phyloP scores from a whole-genome alignment of 768 basidiomycete genomes.

The Chlorophyllum brunneum region DNA sequence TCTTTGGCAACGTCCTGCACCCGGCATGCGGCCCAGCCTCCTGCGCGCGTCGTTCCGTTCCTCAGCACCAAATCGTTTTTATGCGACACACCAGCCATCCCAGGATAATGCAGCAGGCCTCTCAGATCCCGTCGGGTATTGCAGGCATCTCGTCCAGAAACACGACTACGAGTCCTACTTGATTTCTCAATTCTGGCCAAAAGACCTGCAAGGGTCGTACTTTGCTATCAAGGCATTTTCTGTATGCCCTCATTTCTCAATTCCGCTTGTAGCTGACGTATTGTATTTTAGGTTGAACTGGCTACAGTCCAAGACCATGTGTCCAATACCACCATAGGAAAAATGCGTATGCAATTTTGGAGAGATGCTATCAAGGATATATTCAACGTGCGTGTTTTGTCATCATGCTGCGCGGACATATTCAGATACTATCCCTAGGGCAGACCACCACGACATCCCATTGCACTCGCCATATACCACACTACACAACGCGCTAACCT shows the following conservation, averaged over 20 bases:
- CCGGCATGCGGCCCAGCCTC: background rate
- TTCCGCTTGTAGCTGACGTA: background rate
- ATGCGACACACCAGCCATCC: background rate
- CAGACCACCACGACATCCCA: conserved; percentile 75
- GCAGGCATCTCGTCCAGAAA: conserved; percentile 66
- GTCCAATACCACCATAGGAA: conserved; percentile 70
- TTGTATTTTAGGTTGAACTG: conserved; percentile 59
- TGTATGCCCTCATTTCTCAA: conserved; percentile 42
- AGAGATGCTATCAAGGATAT: conserved; percentile 72
- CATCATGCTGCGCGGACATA: conserved; percentile 16
- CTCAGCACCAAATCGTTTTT: background rate
- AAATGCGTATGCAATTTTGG: conserved; percentile 88
- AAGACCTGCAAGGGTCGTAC: conserved; percentile 58
- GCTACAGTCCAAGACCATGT: conserved; percentile 75
- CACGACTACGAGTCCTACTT: conserved; percentile 83
- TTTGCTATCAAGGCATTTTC: conserved; percentile 82
- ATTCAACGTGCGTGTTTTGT: conserved; percentile 44
- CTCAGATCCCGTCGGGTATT: conserved; percentile 55
- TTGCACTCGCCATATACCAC: conserved; percentile 68
- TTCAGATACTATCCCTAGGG: conserved; percentile 38
- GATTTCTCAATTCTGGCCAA: conserved; percentile 67
- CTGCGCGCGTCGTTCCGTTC: background rate
- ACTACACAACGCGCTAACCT: conserved; percentile 47
- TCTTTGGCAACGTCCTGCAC: background rate
- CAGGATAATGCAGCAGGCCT: conserved; percentile 17